phyloP scores from a whole-genome alignment of 352 stramenopile species.

The Pythium plurisporium region DNA sequence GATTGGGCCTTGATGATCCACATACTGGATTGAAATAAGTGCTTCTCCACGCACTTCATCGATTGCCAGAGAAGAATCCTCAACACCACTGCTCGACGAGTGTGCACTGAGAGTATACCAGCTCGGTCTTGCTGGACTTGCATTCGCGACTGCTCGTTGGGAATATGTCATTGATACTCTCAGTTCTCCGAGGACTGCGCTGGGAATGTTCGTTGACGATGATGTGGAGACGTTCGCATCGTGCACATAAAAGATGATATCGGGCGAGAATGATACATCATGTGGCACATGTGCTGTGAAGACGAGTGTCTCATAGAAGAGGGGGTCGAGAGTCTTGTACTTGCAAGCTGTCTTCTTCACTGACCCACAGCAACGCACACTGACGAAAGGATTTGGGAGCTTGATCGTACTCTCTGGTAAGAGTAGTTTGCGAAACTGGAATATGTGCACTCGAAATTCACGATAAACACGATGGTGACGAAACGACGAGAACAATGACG shows the following conservation, averaged over 20 bases:
- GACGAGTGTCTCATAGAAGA: constrained; percentile 80
- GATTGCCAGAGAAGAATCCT: constrained; percentile 5
- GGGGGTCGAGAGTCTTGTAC: constrained; percentile 60
- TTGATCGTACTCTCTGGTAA: constrained; percentile 43
- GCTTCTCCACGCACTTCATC: constrained; percentile 42
- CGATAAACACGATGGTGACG: constrained; percentile 43
- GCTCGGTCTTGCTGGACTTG: constrained; percentile 39
- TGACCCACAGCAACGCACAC: constrained; percentile 66
- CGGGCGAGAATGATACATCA: constrained; percentile 49
- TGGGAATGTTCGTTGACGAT: neutral
- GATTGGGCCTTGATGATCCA: constrained; percentile 40
- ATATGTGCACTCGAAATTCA: constrained; percentile 80
- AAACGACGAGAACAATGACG: constrained; percentile 40
- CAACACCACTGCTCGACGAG: neutral
- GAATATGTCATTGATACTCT: constrained; percentile 41
- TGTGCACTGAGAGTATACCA: constrained; percentile 40
- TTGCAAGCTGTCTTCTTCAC: constrained; percentile 40
- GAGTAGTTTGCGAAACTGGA: constrained; percentile 65
- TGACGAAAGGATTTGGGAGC: constrained; percentile 68
- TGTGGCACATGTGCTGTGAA: constrained; percentile 52
- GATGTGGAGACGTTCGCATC: constrained; percentile 43
- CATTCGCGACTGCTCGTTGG: constrained; percentile 36
- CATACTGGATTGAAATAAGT: constrained; percentile 61
- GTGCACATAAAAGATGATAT: constrained; percentile 70
- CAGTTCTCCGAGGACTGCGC: constrained; percentile 40